Base-by-base conservation (phyloP, 352 stramenopile genomes). In the Phytophthora litchii region DNA sequence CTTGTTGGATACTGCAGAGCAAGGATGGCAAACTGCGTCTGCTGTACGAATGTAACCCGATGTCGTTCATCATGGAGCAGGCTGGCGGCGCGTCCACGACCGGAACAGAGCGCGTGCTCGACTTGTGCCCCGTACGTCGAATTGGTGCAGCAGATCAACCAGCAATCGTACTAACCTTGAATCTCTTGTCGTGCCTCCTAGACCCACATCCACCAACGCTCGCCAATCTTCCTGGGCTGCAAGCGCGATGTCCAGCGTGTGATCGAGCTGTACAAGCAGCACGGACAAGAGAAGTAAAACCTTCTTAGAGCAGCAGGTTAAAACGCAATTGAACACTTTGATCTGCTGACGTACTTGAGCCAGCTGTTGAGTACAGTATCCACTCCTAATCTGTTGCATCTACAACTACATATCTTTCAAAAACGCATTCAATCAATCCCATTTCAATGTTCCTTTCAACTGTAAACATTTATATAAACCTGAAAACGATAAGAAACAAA, bases 21-120 rank as follows among this genome's bases (percentile, higher is more conserved):
- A 89, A 90, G 64, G 71, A 64, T 7, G 89, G 88, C 79, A 99
- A 99, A 80, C 86, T 99, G 66, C 93, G 96, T 78, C 81, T 98
- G 51, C 84, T 99, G 6, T 99, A 99, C 79, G 97, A 99, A 74
- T 91, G 92, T 71, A 99, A 98, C 83, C 97, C 97, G 6, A 99
- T 99, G 97, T 97, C 96, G 34, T 94, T 98, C 72, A 98, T 99
- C 72, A 94, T 98, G 51, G 96, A 99, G 71, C 88, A 99, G 76
- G 96, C 96, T 47, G 96, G 96, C 54, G 97, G 96, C 44, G 84
- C 97, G 42, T 94, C 96, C 36, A 98, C 92, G 35, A 99, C 96
- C 14, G 97, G 96, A 71, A 88, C 77, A 4, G 72, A 95, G 69
- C 88, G 93, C 44, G 90, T 99, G 14, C 73, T 98, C 37, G 96